Base-by-base conservation (phyloP, 148 eudicot genomes). In the Silene latifolia region DNA sequence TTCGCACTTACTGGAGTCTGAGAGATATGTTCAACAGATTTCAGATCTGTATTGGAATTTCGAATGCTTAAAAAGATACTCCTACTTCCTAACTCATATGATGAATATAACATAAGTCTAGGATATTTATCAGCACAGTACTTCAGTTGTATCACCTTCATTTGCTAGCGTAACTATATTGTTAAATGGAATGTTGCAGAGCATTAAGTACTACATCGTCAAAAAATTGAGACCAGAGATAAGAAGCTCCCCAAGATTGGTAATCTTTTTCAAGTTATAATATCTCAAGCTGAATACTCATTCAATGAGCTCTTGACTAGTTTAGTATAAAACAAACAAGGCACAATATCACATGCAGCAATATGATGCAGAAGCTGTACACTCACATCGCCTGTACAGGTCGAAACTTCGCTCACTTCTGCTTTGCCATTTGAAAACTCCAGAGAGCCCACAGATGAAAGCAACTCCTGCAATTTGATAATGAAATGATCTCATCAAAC, bases 381-480 rank as follows among this genome's bases (percentile, higher is more conserved):
- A 92, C 99, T 92, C 71, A 96, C 99, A 85, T 96, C 99, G 47
- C 99, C 99, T 7, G 82, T 74, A 78, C 99, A 95, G 78, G 86
- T 89, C 23, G 98, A 88, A 51, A 96, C 94, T 82, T 96, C 92
- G 48, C 80, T 73, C 65, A 96, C 82, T 82, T 96, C 89, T 63
- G 98, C 99, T 82, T 71, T 89, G 57, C 98, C 99, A 74, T 84
- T 85, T 70, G 98, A 82, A 74, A 92, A 92, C 74, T 88, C 91
- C 85, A 90, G 68, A 56, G 94, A 78, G 23, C 77, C 87, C 64
- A 90, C 74, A 71, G 91, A 88, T 39, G 17, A 51, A 57, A 95
- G 87, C 86, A 95, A 84, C 72, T 92, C 99, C 99, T 95, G 94
- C 85, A 88, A 71, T 46, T 47, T 25, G 48, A 59, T n/a, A 62